These are phyloP conservation scores for Ceratocystis diversiconidia DNA, from an alignment of 2,329 filamentous ascomycete species.

Conservation along the genomic window DNA sequence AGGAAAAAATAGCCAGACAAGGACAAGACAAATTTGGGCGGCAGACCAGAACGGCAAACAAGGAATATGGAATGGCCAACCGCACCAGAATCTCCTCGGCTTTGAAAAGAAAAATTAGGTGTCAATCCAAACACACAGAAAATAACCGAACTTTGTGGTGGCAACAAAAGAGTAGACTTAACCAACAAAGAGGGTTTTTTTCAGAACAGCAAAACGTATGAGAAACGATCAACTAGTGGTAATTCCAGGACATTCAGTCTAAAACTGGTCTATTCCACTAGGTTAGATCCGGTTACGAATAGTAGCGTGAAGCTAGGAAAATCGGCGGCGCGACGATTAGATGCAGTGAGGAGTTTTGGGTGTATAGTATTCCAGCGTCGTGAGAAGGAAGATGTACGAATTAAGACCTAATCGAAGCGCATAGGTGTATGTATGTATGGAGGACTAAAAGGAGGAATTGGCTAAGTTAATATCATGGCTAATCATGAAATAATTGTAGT, in stretches of 20 bases:
- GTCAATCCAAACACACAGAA: neutral
- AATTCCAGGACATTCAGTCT: slow-evolving; percentile 13
- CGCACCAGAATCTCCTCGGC: slow-evolving; percentile 8
- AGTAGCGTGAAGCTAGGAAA: slow-evolving; percentile 14
- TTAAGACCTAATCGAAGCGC: neutral
- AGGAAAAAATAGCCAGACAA: neutral
- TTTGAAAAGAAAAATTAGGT: slow-evolving; percentile 3
- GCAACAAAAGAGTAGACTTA: neutral
- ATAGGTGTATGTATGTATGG: neutral
- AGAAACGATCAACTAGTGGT: slow-evolving; percentile 5
- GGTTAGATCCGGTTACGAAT: neutral
- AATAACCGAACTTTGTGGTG: neutral
- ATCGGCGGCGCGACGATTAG: slow-evolving; percentile 4
- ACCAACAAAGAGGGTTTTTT: neutral
- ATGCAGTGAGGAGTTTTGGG: neutral
- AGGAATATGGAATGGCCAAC: slow-evolving; percentile 8
- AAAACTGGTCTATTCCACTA: slow-evolving; percentile 11
- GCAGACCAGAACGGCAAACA: slow-evolving; percentile 11
- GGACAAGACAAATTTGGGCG: slow-evolving; percentile 6
- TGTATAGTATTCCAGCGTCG: neutral
- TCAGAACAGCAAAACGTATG: neutral
- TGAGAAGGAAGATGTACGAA: neutral
- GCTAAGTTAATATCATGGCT: neutral
- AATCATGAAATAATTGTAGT: neutral
- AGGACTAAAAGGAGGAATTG: neutral